These are phyloP conservation scores for Saccharomycopsis oosterbeekiorum DNA, from an alignment of 805 yeast genomes.

Conservation along the genomic window DNA sequence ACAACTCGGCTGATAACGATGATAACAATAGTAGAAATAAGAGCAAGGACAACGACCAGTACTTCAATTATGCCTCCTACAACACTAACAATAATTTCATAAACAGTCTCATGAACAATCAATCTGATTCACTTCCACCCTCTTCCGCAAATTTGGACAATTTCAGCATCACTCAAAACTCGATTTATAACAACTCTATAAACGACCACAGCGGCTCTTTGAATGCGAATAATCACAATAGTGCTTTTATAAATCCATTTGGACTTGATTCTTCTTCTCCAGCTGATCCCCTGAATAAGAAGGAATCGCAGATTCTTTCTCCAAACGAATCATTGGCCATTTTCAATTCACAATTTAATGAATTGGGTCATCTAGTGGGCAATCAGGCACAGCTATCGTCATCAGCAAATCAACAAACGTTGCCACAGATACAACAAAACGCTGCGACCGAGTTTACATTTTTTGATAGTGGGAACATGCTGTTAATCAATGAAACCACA, in stretches of 20 bases:
- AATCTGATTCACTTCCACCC: background rate
- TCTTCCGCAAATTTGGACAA: background rate
- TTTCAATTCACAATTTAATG: too few relatives aligned
- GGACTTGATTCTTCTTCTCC: background rate
- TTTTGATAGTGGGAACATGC: background rate
- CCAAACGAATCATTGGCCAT: background rate
- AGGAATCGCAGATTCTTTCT: background rate
- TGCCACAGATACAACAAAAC: background rate
- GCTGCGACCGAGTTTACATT: background rate
- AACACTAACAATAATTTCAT: constrained; percentile 3
- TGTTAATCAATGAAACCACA: background rate
- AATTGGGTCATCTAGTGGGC: too few relatives aligned
- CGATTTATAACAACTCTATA: background rate
- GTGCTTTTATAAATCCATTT: background rate
- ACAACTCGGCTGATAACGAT: background rate
- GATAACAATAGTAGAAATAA: background rate
- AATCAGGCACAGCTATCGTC: too few relatives aligned
- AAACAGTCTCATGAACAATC: background rate
- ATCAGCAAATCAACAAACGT: background rate
- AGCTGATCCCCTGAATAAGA: background rate
- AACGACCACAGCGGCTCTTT: background rate
- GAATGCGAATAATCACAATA: background rate
- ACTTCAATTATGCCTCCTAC: background rate
- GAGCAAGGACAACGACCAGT: background rate
- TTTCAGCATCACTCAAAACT: background rate